Conservation (phyloP, 305 asterid species). For the Andrographis paniculata region DNA sequence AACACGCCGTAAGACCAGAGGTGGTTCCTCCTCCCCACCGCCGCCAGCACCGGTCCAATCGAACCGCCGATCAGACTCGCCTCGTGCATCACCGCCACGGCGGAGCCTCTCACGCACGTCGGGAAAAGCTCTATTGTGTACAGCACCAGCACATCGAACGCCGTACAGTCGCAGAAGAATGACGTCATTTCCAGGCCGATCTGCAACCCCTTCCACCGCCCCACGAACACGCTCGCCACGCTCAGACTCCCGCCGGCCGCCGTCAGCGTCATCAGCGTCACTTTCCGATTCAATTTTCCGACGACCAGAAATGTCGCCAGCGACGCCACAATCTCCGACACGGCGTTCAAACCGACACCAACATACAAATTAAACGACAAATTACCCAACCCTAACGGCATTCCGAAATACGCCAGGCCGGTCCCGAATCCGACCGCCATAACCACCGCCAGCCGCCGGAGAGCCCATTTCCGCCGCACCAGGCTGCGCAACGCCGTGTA, state of each 20-base stretch:
- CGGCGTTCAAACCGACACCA: slow-evolving; percentile 29
- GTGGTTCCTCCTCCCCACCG: slow-evolving; percentile 17
- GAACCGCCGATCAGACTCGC: slow-evolving; percentile 23
- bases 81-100: slow-evolving; percentile 25
- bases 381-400: slow-evolving; percentile 30
- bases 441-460: slow-evolving; percentile 15
- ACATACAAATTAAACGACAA: slow-evolving; percentile 23
- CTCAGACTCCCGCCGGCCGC: no score
- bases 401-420: slow-evolving; percentile 28
- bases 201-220: no score
- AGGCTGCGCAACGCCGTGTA: slow-evolving; percentile 20
- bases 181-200: slow-evolving; percentile 20
- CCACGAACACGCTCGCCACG: slow-evolving; percentile 6
- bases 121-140: slow-evolving; percentile 28
- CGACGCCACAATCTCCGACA: slow-evolving; percentile 11
- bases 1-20: slow-evolving; percentile 24
- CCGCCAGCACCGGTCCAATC: slow-evolving; percentile 22
- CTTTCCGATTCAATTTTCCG: no score
- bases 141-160: slow-evolving; percentile 17
- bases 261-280: no score
- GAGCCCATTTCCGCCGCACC: slow-evolving; percentile 18
- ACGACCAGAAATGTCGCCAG: neutral
- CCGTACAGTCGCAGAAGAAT: slow-evolving; percentile 19
- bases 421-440: slow-evolving; percentile 24
- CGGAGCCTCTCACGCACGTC: slow-evolving; percentile 26